These are phyloP conservation scores for Orbilia blumenaviensis DNA, from an alignment of 2,329 filamentous ascomycete species.

Conservation along the genomic window DNA sequence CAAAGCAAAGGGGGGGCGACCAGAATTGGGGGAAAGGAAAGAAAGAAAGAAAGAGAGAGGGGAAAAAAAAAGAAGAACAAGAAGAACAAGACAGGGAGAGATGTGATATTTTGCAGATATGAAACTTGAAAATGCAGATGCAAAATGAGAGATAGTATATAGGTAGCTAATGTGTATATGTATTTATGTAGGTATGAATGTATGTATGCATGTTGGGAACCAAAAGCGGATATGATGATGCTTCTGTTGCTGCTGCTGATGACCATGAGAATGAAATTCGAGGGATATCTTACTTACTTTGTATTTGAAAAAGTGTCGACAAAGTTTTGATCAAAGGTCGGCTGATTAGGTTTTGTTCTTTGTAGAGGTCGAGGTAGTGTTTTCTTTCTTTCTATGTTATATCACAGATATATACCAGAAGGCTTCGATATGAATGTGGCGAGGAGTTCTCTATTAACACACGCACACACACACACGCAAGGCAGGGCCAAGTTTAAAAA, in stretches of 20 bases:
- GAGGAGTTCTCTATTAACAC: background rate
- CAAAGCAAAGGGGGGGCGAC: background rate
- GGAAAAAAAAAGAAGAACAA: background rate
- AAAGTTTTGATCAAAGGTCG: too few species aligned
- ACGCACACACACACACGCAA: background rate
- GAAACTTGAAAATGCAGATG: too few species aligned
- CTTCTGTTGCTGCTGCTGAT: too few species aligned
- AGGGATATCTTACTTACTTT: conserved; percentile 4
- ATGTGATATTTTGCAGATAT: background rate
- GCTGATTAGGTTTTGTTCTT: too few species aligned
- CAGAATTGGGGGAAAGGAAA: background rate
- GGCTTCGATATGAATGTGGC: background rate
- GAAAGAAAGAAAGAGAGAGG: background rate
- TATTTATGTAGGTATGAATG: too few species aligned
- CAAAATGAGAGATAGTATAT: too few species aligned
- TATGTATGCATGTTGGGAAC: too few species aligned
- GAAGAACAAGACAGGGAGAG: background rate
- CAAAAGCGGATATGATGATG: too few species aligned
- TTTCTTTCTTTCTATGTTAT: too few species aligned
- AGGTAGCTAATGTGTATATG: background rate
- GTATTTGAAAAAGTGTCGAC: too few species aligned
- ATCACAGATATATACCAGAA: background rate
- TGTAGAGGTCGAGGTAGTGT: too few species aligned
- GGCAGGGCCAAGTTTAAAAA: conserved; percentile 20
- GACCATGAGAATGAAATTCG: too few species aligned